Percentiles rank a stretch among this genome's conserved stretches.
These are phyloP conservation scores for Monosporascus sp. DNA, from an alignment of 2,329 filamentous ascomycete species.

Conservation along the genomic window DNA sequence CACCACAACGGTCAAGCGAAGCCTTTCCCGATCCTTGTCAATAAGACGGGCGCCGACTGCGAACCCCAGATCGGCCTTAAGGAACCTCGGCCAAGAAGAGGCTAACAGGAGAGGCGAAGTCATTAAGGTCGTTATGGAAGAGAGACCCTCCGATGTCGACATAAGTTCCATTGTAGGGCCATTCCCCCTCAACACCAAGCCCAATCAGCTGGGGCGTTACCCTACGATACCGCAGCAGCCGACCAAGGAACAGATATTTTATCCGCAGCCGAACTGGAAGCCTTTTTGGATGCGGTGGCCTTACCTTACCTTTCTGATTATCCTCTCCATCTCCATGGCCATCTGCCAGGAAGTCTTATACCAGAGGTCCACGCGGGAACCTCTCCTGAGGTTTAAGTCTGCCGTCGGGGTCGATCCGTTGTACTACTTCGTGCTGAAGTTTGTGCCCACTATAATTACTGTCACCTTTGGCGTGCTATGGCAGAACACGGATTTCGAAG, in stretches of 20 bases:
- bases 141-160: constrained; percentile 37
- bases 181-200: constrained; percentile 15
- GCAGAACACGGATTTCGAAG: constrained; percentile 62
- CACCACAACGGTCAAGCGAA: constrained; percentile 27
- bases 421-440: constrained; percentile 58
- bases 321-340: constrained; percentile 48
- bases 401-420: constrained; percentile 45
- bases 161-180: constrained; percentile 47
- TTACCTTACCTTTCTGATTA: constrained; percentile 48
- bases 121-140: constrained; percentile 52
- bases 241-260: constrained; percentile 46
- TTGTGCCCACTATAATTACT: constrained; percentile 54
- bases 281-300: constrained; percentile 60
- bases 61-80: constrained; percentile 35
- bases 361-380: constrained; percentile 37
- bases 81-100: constrained; percentile 48
- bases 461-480: constrained; percentile 60
- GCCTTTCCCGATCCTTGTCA: constrained; percentile 37
- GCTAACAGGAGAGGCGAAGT: constrained; percentile 56
- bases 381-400: constrained; percentile 43
- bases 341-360: constrained; percentile 50
- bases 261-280: constrained; percentile 61
- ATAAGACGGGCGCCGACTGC: constrained; percentile 21
- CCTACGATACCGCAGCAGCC: constrained; percentile 32
- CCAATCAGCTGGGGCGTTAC: constrained; percentile 26